Conservation (phyloP, 768 basidiomycete genomes). For the Pleurotus tuoliensis region DNA sequence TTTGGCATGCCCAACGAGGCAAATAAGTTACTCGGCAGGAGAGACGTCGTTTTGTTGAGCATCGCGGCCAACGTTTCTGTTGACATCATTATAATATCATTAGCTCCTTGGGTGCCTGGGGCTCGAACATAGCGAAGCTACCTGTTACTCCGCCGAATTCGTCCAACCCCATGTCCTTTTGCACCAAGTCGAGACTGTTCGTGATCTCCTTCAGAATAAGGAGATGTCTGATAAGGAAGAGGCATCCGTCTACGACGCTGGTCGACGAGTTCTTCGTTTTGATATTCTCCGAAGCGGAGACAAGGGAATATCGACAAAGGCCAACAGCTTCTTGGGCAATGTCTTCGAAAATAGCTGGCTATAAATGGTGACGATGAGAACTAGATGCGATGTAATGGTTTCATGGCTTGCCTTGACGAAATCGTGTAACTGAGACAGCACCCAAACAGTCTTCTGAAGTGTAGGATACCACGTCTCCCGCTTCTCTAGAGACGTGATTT, state of each 20-base stretch:
- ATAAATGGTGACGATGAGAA: not conserved
- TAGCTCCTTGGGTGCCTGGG: not conserved
- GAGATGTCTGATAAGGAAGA: constrained; percentile 90
- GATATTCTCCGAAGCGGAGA: constrained; percentile 67
- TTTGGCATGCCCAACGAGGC: constrained; percentile 65
- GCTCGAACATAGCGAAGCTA: constrained; percentile 16
- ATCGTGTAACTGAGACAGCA: constrained; percentile 83
- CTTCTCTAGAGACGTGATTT: constrained; percentile 63
- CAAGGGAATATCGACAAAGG: constrained; percentile 78
- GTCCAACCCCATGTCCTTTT: constrained; percentile 39
- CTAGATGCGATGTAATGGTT: not conserved
- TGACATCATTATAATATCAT: not conserved
- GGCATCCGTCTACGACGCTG: constrained; percentile 59
- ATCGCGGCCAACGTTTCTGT: constrained; percentile 56
- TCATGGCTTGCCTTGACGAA: constrained; percentile 75
- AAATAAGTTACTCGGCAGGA: constrained; percentile 68
- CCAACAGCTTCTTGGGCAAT: constrained; percentile 91
- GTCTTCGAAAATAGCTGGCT: constrained; percentile 97
- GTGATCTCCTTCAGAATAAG: constrained; percentile 90
- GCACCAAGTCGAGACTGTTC: constrained; percentile 64
- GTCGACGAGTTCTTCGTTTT: constrained; percentile 40
- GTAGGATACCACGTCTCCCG: constrained; percentile 93
- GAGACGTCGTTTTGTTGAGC: constrained; percentile 54
- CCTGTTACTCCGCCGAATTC: constrained; percentile 59
- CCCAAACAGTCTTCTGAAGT: constrained; percentile 84